phyloP scores from a whole-genome alignment of 441 rosid species.

The Lepidium campestre region DNA sequence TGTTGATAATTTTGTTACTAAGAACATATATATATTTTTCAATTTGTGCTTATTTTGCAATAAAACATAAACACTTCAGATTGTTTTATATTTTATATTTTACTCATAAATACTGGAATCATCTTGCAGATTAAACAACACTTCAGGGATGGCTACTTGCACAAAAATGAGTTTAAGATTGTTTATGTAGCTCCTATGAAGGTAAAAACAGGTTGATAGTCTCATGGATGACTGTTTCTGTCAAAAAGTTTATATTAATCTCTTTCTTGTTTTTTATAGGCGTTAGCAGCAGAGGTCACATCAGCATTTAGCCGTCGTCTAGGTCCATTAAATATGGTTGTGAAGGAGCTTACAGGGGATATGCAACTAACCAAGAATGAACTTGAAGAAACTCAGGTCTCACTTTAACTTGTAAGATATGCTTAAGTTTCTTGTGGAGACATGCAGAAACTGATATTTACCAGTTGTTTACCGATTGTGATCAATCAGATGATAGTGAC shows the following conservation, averaged over 20 bases:
- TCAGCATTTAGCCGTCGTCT: conserved; percentile 84
- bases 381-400: conserved; percentile 95
- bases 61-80: too few species aligned
- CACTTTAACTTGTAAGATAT: conserved; percentile 10
- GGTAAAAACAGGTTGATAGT: conserved; percentile 38
- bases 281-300: conserved; percentile 97
- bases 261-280: conserved; percentile 38
- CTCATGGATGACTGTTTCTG: background rate
- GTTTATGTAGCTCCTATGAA: conserved; percentile 99
- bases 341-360: conserved; percentile 97
- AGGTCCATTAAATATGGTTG: conserved; percentile 82
- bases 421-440: conserved; percentile 8
- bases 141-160: conserved; percentile 92
- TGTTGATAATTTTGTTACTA: background rate
- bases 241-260: conserved; percentile 7
- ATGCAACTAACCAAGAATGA: conserved; percentile 93
- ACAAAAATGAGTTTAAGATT: conserved; percentile 92
- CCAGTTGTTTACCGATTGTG: conserved; percentile 22
- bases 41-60: background rate
- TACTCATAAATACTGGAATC: background rate
- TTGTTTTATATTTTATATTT: background rate
- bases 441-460: conserved; percentile 18
- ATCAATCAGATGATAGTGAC: conserved; percentile 97
- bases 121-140: conserved; percentile 83
- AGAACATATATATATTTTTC: background rate